These are phyloP conservation scores for Dicorynia guianensis DNA, from an alignment of 306 rosid species.

Conservation along the genomic window DNA sequence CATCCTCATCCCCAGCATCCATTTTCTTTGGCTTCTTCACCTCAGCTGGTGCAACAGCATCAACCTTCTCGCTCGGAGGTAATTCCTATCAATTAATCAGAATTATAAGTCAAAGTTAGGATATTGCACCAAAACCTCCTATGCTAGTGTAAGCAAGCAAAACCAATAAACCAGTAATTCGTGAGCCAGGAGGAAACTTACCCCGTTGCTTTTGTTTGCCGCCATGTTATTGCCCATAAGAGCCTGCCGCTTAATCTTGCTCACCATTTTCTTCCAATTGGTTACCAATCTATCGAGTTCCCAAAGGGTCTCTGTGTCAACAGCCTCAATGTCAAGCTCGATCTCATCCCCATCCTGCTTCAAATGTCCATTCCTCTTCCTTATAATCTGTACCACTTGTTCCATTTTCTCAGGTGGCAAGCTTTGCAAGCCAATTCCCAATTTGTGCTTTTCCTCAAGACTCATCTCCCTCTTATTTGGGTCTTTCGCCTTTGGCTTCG, in stretches of 20 bases:
- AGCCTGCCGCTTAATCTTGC: constrained; percentile 91
- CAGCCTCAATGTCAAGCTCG: constrained; percentile 95
- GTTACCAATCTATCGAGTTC: constrained; percentile 95
- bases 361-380: constrained; percentile 89
- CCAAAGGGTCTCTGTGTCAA: constrained; percentile 97
- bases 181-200: constrained; percentile 29
- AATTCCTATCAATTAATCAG: constrained; percentile 50
- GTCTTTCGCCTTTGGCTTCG: constrained; percentile 95
- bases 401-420: constrained; percentile 96
- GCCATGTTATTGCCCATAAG: constrained; percentile 57
- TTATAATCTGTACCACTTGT: constrained; percentile 89
- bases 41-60: constrained; percentile 45
- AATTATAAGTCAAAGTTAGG: constrained; percentile 8
- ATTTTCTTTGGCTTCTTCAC: constrained; percentile 75
- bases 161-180: neutral
- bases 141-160: neutral
- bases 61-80: constrained; percentile 54
- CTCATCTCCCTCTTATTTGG: constrained; percentile 94
- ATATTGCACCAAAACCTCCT: neutral
- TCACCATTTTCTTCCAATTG: constrained; percentile 87
- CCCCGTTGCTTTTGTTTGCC: constrained; percentile 64
- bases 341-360: constrained; percentile 98
- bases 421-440: constrained; percentile 89
- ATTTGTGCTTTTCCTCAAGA: constrained; percentile 85
- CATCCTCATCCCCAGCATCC: constrained; percentile 90